Base-by-base conservation (phyloP, 208 protist species). In the Hexamita inflata region DNA sequence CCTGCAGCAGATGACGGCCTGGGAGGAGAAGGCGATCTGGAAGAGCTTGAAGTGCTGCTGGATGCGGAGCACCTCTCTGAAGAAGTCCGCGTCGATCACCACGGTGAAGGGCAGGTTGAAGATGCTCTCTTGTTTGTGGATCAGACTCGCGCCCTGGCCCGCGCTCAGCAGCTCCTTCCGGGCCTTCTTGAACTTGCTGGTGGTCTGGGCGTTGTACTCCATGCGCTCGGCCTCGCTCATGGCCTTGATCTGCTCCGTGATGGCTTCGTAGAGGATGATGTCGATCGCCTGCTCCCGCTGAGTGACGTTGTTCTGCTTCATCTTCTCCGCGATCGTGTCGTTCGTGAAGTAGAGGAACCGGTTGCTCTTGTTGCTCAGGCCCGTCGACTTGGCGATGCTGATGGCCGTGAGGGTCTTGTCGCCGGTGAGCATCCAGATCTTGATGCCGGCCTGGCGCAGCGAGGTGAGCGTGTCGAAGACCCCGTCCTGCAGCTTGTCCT, bases 381-480 rank as follows among this genome's bases (percentile, higher is more conserved):
- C 38, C 11, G 30, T 45, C 4, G 30, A 9, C n/a, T 38, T n/a
- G 38, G 64, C 64, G 35, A 70, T 70, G 64, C 42, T 70, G 28
- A 70, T 34, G 11, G 92, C 92, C 26, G 92, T 96, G 76, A 94
- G 91, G 19, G 94, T 85, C 82, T 98, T 98, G 82, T 98, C 94
- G 58, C 94, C 94, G 0, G 94, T 98, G 0, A 98, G 84, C 86
- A 98, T 94, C 95, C 95, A 98, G 7, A 96, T 86, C 59, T 91
- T 94, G 40, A 98, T 90, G 58, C 92, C 93, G n/a, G 92, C 94
- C 84, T 95, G 92, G 60, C 90, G 83, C 0, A 98, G 83, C 45
- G 84, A 88, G 80, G 97, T 94, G 0, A 98, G 82, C 58, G 92
- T 94, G 0, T 42, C 11, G 77, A 26, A 86, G 19, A 93, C 89